These are phyloP conservation scores for Salix suchowensis DNA, from an alignment of 345 rosid species.

Conservation along the genomic window DNA sequence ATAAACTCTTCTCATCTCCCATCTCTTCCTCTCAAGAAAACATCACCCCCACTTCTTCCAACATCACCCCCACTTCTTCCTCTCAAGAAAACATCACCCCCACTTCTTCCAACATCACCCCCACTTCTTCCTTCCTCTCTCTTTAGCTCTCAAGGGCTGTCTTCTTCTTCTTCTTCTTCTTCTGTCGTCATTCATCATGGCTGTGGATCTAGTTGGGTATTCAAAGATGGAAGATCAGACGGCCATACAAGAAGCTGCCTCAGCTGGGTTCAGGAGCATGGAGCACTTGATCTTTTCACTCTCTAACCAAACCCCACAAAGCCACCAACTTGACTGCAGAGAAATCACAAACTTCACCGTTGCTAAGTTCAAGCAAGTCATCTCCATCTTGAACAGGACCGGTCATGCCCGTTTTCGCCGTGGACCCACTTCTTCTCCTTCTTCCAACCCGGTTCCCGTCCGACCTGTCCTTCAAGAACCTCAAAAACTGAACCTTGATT, in stretches of 20 bases:
- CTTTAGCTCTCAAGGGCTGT: background rate
- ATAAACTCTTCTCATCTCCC: background rate
- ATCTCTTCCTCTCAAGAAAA: background rate
- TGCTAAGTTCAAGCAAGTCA: background rate
- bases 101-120: background rate
- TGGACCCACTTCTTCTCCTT: background rate
- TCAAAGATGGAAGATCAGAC: background rate
- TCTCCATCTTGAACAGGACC: background rate
- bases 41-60: background rate
- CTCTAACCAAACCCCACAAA: background rate
- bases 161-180: background rate
- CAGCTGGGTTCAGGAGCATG: background rate
- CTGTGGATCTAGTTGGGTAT: background rate
- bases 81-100: background rate
- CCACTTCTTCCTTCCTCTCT: background rate
- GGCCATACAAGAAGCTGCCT: background rate
- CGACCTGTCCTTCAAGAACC: background rate
- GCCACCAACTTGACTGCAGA: background rate
- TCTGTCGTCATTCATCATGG: background rate
- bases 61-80: background rate
- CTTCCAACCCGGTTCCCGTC: background rate
- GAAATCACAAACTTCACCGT: background rate
- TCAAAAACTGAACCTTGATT: background rate
- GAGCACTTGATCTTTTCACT: background rate
- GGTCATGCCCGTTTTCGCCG: background rate